These are phyloP conservation scores for Pseudotulostoma volvatum DNA, from an alignment of 495 filamentous ascomycete genomes.

Conservation along the genomic window DNA sequence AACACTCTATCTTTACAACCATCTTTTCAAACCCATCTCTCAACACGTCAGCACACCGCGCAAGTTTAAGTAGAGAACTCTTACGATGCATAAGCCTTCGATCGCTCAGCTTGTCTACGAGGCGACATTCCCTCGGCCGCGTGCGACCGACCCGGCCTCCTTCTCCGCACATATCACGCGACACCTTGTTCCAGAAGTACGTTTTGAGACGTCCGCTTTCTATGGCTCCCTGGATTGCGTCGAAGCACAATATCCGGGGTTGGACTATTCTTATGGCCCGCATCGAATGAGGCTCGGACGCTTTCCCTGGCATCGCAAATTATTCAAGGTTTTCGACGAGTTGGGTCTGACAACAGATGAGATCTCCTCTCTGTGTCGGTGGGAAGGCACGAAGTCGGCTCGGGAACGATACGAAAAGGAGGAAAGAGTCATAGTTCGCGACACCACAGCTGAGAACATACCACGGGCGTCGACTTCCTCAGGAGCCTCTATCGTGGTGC, in stretches of 20 bases:
- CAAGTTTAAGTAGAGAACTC: no score
- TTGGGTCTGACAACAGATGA: slow-evolving; percentile 61
- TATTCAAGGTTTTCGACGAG: slow-evolving; percentile 71
- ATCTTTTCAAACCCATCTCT: no score
- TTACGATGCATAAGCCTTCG: slow-evolving; percentile 43
- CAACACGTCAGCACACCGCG: no score
- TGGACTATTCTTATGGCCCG: slow-evolving; percentile 66
- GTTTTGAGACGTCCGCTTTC: slow-evolving; percentile 67
- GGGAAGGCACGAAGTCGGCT: slow-evolving; percentile 88
- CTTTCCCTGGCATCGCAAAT: slow-evolving; percentile 61
- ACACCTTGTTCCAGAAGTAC: slow-evolving; percentile 76
- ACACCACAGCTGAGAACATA: slow-evolving; percentile 64
- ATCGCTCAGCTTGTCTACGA: slow-evolving; percentile 40
- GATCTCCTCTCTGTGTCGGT: slow-evolving; percentile 65
- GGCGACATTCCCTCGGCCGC: slow-evolving; percentile 40
- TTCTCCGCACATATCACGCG: slow-evolving; percentile 43
- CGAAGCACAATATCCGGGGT: slow-evolving; percentile 79
- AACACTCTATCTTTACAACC: no score
- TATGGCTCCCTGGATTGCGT: slow-evolving; percentile 72
- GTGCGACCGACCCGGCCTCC: slow-evolving; percentile 35
- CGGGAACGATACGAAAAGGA: slow-evolving; percentile 72
- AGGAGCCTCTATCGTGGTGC: slow-evolving; percentile 17
- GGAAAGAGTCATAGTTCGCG: slow-evolving; percentile 50
- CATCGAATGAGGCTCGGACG: slow-evolving; percentile 74
- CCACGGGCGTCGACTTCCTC: slow-evolving; percentile 19